Base-by-base conservation (phyloP, 1,284 basidiomycete species). In the Hemileia vastatrix region DNA sequence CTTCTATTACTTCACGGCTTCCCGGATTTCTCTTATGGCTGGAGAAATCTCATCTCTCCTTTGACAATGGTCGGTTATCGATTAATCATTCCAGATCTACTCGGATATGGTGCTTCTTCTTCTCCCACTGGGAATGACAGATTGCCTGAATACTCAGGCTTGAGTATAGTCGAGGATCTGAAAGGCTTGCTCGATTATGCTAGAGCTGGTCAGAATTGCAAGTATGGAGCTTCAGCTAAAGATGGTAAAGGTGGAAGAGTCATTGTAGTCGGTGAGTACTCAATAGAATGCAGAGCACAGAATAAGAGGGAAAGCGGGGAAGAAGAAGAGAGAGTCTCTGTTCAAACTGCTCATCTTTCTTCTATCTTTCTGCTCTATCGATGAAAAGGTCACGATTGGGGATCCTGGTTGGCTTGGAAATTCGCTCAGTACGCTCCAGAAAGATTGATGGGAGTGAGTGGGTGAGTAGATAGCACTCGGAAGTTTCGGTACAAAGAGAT, bases 1-100 rank as follows among this genome's bases (percentile, higher is more conserved):
- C 31, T 72, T 13, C 65, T 72, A 13, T 55, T 72, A 11, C 66
- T 71, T 4, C 70, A 72, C 57, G 70, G 70, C 36, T 72, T 72
- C 53, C 69, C 70, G 5, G 70, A 72, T 52, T 66, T 64, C 31
- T 66, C 65, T 4, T 48, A 60, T 36, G 65, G 66, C 11, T 71
- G 69, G 69, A 49, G 66, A 23, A 66, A 54, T 47, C 60, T 70
- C 31, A 49, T 70, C 6, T 55, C 66, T 1, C 68, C 70, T 8
- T 61, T 72, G 8, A 44, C 47, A 11, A 55, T 66, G 1, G 64
- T 68, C 9, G 70, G 70, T 11, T 72, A 65, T 48, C 64, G 68
- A 1, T 50, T 66, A 9, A 69, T 72, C 61, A 65, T 71, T 11
- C 70, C 70, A 0, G 70, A 72, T 27, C 48, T 71, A 40, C 63